Evolutionary conservation across 169 alveolate genomes (phyloP), one percentile per base, ranked within the genome.

Genomic region (Theileria luwenshuni): DNA sequence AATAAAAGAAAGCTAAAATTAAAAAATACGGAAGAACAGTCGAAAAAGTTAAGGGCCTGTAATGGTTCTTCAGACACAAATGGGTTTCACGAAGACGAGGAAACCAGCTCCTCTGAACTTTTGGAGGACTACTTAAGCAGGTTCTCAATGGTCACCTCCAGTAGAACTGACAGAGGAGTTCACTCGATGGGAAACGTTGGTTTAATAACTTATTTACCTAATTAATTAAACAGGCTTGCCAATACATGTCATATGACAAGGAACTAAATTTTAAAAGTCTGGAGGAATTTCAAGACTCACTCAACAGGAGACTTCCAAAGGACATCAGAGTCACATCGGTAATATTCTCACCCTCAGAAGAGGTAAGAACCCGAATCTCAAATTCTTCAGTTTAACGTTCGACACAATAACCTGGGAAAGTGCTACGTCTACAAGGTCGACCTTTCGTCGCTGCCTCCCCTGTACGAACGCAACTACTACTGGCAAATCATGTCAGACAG

Each of bases 91-190:
- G 74, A 64, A 12, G 45, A 3, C 6, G 62, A 52, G 33, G 72
- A 64, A 12, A 19, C 63, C 19, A 58, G 68, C 30, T n/a, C 74
- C 19, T 15, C 28, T 21, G 64, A 54, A 13, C 15, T 28, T 12
- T 17, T 54, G 12, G 71, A 58, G 15, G 75, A 62, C 13, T 69
- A 56, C 47, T 81, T 54, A 64, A 70, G 71, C 35, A 61, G 84
- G 25, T 88, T 88, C 30, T 59, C 90, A n/a, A 79, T 88, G 35
- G 75, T 88, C 21, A 79, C 90, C 2, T 81, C 88, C 19, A 88
- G 93, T 73, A 77, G 93, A 58, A 88, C 93, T 5, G 93, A 88
- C 64, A 88, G 80, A 58, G 93, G 93, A 1, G 93, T 88, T 0
- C 93, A 88, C 62, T 90, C 93, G 3, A 68, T 59, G 38, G 91